Base-by-base conservation (phyloP, 1,284 basidiomycete species). In the Heliocybe sulcata region DNA sequence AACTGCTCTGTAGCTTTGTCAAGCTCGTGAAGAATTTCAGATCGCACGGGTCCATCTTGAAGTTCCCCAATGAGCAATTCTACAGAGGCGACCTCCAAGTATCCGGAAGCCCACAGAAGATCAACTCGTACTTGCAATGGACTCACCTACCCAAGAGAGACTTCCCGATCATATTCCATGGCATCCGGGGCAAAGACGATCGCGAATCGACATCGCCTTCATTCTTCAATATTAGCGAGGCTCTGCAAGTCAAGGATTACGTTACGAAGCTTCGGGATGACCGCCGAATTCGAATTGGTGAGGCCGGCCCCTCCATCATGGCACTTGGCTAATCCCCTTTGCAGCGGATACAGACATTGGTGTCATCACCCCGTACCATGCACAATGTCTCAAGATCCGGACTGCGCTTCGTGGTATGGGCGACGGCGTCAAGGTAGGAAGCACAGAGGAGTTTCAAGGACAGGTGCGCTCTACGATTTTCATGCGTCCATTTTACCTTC, bases 371-470 rank as follows among this genome's bases (percentile, higher is more conserved):
- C 82, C 83, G 0, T 86, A 85, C 59, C 76, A 81, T 63, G 79
- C 80, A 1, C 83, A 86, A 60, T 70, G 75, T 38, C 69, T 69
- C 56, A 83, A 82, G 63, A 79, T 84, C 45, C 58, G 66, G 35
- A 47, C 59, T 63, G 35, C 63, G 69, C 47, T 65, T 53, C 48
- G 58, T 35, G 23, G 54, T 61, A 67, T 59, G 50, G 56, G 45
- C 63, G 70, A 63, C 53, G 74, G 67, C 2, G 71, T 82, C 57
- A 83, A 80, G 55, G 79, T 84, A n/a, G 83, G 81, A n/a, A 81
- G 76, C 54, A 81, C 83, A 1, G 83, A 86, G 64, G 79, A 83
- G 56, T 86, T 84, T 66, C 83, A 86, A 64, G 83, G 83, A 6
- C 81, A 83, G 67, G 82, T 81, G 55, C 33, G 70, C n/a, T n/a